Base-by-base conservation (phyloP, 2,329 filamentous ascomycete species). In the Xylariaceae sp. region DNA sequence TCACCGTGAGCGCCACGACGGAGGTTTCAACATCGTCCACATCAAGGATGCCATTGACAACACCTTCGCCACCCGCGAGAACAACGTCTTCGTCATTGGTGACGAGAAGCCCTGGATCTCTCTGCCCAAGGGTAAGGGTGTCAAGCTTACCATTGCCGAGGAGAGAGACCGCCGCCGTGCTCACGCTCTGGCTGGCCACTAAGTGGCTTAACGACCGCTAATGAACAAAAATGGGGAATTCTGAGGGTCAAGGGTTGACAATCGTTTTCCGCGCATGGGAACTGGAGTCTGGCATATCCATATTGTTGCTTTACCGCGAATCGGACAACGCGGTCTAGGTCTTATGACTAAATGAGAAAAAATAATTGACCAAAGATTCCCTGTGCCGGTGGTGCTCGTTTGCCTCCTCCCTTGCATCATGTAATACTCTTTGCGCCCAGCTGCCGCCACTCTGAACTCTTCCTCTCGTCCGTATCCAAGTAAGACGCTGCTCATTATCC, bases 11-110 rank as follows among this genome's bases (percentile, higher is more conserved):
- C 90, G 94, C 71, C 94, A 99, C 86, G 94, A 99, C 70, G 94
- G 94, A 84, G 94, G 94, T 78, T 99, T 99, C 89, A 95, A 95
- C 86, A 96, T 99, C 73, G 92, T 99, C 77, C 92, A 97, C 84
- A 88, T 99, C 80, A 99, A 99, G 89, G 94, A 99, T 74, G 93
- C 92, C 72, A 93, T 99, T 79, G 94, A 97, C 87, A 99, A 99
- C 89, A 89, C 90, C 74, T 99, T 99, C 80, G 92, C 94, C 72
- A 99, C 94, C 74, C 94, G 94, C 80, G 92, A 99, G 85, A 88
- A 81, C 85, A 99, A 99, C 90, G 92, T 99, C 72, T 99, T 99
- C 82, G 87, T 99, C 82, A 97, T 99, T 70, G 94, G 94, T 72
- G 83, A 87, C 70, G 94, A 99, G 73, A 97, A 97, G 89, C 93